These are phyloP conservation scores for slime mould (Dictyostelium discoideum) DNA, from an alignment of 78 protist species.

Conservation along the genomic window DNA sequence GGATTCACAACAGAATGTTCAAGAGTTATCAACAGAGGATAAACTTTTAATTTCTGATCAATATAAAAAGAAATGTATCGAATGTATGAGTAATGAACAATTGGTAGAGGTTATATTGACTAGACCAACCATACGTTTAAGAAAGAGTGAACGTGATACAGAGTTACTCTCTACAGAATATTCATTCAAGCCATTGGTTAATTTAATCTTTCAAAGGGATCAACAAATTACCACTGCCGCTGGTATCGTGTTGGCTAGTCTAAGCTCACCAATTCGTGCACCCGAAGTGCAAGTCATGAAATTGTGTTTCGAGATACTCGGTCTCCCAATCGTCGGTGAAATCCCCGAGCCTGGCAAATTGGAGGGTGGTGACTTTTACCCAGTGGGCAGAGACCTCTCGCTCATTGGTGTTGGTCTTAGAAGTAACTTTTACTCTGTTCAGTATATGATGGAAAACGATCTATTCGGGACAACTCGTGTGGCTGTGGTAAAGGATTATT, in stretches of 20 bases:
- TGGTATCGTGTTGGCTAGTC: conserved; percentile 88
- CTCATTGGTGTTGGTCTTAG: conserved; percentile 93
- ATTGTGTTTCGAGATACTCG: conserved; percentile 86
- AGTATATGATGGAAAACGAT: conserved; percentile 86
- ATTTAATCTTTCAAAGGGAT: conserved; percentile 90
- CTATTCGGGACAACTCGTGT: conserved; percentile 88
- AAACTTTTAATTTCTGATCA: conserved; percentile 64
- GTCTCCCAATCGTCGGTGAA: conserved; percentile 89
- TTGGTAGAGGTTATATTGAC: conserved; percentile 87
- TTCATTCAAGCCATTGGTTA: conserved; percentile 79
- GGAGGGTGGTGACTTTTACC: conserved; percentile 93
- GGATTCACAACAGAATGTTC: conserved; percentile 35
- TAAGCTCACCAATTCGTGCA: conserved; percentile 88
- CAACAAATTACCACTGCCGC: conserved; percentile 90
- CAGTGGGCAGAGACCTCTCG: conserved; percentile 85
- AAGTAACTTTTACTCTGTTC: conserved; percentile 84
- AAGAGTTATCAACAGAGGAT: conserved; percentile 51
- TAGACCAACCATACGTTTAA: conserved; percentile 83
- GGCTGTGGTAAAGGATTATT: conserved; percentile 92
- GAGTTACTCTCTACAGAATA: conserved; percentile 62
- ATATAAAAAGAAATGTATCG: conserved; percentile 80
- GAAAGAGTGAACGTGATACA: conserved; percentile 81
- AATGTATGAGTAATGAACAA: conserved; percentile 85
- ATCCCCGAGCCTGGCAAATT: conserved; percentile 86
- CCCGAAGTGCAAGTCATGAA: conserved; percentile 90